Evolutionary conservation across 306 rosid species (phyloP), one percentile per base, ranked within the genome.

Genomic region (Acacia melanoxylon): DNA sequence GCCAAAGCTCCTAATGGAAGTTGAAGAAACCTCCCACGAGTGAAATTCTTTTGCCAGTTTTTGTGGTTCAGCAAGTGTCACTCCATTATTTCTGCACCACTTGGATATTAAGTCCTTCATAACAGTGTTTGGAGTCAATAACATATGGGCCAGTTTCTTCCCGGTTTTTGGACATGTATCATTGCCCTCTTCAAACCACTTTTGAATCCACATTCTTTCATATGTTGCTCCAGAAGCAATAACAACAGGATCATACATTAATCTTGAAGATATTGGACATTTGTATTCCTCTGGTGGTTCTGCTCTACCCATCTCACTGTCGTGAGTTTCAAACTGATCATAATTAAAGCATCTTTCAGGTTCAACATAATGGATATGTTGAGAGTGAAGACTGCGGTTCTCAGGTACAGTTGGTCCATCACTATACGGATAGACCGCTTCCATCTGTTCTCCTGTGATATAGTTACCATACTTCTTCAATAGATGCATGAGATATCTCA

Each of bases 191-290:
- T 82, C 87, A 84, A 95, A 88, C 97, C 97, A 95, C 84, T 91
- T 95, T 42, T 90, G 92, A 80, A 93, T 91, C 95, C 93, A 93
- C 88, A 86, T 86, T 84, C 90, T 90, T 86, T 95, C 97, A 78
- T 78, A 93, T 72, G 98, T 90, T 79, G 54, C 85, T 75, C 97
- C 97, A 37, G 97, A 95, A 40, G 88, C 95, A 82, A 94, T 82
- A 45, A 90, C 89, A 71, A 94, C 98, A 68, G 98, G 98, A 79
- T 94, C 97, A 54, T 86, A 88, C 94, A 94, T 94, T 88, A 94
- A 68, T 84, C 88, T 88, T 56, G 85, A 88, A 75, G 98, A 94
- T 75, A 94, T 83, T 33, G 97, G 92, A 61, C 98, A 93, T 45
- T 79, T 86, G 73, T 87, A 93, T 80, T 87, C 93, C 83, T 86